Evolutionary conservation across 2,329 filamentous ascomycete genomes (phyloP).

Genomic region (Trichoderma oligosporum): DNA sequence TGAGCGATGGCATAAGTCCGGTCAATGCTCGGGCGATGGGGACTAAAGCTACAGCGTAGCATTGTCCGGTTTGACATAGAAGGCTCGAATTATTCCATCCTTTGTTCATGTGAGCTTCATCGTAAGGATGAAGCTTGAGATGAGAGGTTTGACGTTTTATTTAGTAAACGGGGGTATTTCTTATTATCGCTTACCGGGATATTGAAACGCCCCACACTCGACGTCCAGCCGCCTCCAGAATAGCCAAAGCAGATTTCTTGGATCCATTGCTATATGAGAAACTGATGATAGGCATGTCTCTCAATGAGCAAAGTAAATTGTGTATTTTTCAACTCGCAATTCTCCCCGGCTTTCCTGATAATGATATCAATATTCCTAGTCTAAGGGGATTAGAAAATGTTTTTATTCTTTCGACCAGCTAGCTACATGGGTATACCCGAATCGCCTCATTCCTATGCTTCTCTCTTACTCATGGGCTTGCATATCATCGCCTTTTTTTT

Average conservation of each 20-base stretch:
- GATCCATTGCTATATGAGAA: no score
- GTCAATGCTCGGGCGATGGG: background rate
- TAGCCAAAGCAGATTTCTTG: no score
- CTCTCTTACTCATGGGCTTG: background rate
- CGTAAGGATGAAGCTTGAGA: background rate
- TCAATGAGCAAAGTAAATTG: no score
- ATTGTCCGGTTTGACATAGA: background rate
- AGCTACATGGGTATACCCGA: no score
- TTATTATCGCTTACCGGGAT: background rate
- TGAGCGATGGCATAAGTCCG: background rate
- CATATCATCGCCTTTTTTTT: background rate
- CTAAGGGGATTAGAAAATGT: no score
- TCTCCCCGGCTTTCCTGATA: no score
- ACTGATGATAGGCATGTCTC: no score
- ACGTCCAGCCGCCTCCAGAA: background rate
- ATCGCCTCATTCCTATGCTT: no score
- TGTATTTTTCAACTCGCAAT: no score
- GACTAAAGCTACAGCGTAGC: background rate
- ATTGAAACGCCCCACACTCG: background rate
- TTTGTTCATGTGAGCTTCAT: background rate
- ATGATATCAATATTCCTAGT: no score
- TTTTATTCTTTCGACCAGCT: no score
- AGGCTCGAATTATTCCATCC: background rate
- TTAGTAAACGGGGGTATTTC: constrained; percentile 7
- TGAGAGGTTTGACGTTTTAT: background rate